These are phyloP conservation scores for Talaromyces sp. DNA, from an alignment of 2,329 filamentous ascomycete genomes.

Conservation along the genomic window DNA sequence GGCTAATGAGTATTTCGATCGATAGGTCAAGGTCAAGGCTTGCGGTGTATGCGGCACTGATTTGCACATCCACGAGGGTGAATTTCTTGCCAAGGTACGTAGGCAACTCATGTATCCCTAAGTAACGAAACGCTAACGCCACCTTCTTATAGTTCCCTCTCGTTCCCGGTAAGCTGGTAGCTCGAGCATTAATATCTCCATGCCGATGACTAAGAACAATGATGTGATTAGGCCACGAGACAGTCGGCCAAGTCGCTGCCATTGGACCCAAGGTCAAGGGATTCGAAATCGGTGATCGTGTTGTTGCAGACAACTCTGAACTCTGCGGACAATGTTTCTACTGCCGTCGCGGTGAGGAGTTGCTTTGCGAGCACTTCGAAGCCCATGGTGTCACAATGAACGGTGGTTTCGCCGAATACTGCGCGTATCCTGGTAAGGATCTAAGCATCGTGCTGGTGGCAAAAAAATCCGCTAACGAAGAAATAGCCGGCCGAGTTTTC, in stretches of 20 bases:
- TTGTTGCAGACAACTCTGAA: conserved; percentile 53
- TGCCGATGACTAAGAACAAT: conserved; percentile 5
- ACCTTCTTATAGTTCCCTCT: conserved; percentile 52
- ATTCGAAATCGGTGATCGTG: conserved; percentile 59
- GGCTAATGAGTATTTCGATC: not conserved
- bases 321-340: conserved; percentile 70
- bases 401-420: conserved; percentile 70
- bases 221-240: conserved; percentile 54
- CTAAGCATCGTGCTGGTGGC: not conserved
- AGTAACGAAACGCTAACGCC: not conserved
- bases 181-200: not conserved
- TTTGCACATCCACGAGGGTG: conserved; percentile 57
- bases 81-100: conserved; percentile 56
- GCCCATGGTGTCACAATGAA: conserved; percentile 58
- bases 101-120: not conserved
- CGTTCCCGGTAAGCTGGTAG: conserved; percentile 48
- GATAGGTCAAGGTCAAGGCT: conserved; percentile 61
- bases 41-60: conserved; percentile 61
- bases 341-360: conserved; percentile 62
- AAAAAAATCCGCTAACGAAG: conserved; percentile 10
- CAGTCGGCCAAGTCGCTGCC: conserved; percentile 60
- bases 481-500: conserved; percentile 53
- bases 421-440: conserved; percentile 42
- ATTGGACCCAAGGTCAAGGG: conserved; percentile 56
- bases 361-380: conserved; percentile 66